Evolutionary conservation across 164 flowering plant genomes (phyloP).

Genomic region (Umbilicus rupestris): DNA sequence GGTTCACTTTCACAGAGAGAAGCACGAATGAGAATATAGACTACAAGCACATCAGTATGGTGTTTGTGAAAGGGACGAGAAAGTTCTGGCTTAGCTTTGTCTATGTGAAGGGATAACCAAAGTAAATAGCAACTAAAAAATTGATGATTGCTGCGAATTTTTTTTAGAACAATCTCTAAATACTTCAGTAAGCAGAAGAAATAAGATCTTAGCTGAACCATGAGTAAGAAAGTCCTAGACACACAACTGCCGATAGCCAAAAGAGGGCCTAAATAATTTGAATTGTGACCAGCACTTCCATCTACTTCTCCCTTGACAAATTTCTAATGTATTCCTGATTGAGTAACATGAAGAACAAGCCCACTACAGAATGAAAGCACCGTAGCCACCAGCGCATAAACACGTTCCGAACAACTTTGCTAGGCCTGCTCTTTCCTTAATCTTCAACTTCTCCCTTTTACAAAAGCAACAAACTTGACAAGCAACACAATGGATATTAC

Average conservation of each 20-base stretch:
- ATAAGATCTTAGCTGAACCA: constrained; percentile 39
- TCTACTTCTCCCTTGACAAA: constrained; percentile 26
- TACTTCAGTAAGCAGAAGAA: neutral
- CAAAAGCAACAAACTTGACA: neutral
- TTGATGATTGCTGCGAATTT: too few species aligned
- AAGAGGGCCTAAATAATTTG: constrained; percentile 37
- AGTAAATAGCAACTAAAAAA: neutral
- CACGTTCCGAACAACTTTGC: constrained; percentile 68
- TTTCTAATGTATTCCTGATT: constrained; percentile 58
- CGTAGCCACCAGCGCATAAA: constrained; percentile 81
- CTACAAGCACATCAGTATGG: constrained; percentile 29
- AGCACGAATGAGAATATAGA: constrained; percentile 19
- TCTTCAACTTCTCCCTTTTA: constrained; percentile 52
- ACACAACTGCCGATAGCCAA: constrained; percentile 37
- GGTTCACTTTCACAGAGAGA: constrained; percentile 15
- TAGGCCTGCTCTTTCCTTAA: constrained; percentile 40
- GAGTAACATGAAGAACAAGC: constrained; percentile 25
- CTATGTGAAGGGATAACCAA: constrained; percentile 8
- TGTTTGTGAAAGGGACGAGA: constrained; percentile 29
- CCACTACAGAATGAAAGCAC: constrained; percentile 79
- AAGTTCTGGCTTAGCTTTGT: constrained; percentile 15
- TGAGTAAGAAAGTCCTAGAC: constrained; percentile 62
- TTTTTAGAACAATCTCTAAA: neutral
- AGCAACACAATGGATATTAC: too few species aligned
- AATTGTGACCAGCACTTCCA: constrained; percentile 11